Evolutionary conservation across 2,329 filamentous ascomycete genomes (phyloP).

Genomic region (Beauveria scarabaeidicola): DNA sequence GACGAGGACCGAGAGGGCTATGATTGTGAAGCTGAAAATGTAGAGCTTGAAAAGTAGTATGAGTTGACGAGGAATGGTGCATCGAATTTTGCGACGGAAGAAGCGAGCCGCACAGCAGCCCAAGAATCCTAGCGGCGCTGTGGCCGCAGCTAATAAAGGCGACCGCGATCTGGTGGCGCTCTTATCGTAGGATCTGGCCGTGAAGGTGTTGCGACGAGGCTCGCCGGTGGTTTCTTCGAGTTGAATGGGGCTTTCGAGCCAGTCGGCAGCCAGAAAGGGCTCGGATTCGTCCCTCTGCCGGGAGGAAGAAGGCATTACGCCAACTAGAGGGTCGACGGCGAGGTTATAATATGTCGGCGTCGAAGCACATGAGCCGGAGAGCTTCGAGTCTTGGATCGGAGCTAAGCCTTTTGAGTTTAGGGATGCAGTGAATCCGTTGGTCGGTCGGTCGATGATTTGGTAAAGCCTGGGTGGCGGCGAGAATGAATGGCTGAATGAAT

Average conservation of each 20-base stretch:
- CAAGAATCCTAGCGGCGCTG: not conserved
- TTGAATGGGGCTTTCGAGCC: not conserved
- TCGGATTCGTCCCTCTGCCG: not conserved
- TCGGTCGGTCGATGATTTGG: not conserved
- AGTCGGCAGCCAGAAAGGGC: not conserved
- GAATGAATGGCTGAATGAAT: not conserved
- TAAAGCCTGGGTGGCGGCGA: not conserved
- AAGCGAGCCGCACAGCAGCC: slow-evolving; percentile 1
- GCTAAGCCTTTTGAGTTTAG: not conserved
- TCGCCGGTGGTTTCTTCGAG: not conserved
- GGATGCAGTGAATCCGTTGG: not conserved
- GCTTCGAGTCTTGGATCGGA: not conserved
- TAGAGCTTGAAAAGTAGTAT: slow-evolving; percentile 16
- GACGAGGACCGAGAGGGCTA: slow-evolving; percentile 26
- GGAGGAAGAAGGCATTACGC: not conserved
- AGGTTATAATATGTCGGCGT: not conserved
- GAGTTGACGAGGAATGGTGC: not conserved
- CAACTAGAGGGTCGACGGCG: not conserved
- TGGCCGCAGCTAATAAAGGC: not conserved
- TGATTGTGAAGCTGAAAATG: slow-evolving; percentile 21
- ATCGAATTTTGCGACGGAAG: slow-evolving; percentile 4
- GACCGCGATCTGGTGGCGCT: slow-evolving; percentile 8
- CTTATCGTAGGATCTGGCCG: not conserved
- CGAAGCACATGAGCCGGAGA: not conserved
- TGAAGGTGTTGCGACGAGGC: not conserved